Evolutionary conservation across 768 basidiomycete genomes (phyloP).

Genomic region (Podaxis sp.): DNA sequence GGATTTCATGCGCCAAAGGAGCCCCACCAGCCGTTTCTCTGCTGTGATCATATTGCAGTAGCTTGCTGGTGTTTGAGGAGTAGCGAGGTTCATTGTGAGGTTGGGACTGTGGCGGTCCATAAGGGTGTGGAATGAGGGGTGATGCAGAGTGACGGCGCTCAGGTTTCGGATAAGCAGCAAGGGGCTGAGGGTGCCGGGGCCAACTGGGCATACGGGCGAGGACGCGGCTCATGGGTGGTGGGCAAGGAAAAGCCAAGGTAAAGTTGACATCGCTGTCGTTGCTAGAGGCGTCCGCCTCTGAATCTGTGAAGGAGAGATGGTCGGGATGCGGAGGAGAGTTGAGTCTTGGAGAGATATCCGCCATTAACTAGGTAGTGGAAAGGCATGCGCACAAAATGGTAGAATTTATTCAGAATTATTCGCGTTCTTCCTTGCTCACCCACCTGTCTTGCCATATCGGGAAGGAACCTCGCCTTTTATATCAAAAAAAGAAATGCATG

Average conservation of each 20-base stretch:
- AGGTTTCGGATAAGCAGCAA: conserved; percentile 22
- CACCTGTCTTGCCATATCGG: conserved; percentile 7
- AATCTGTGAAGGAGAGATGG: conserved; percentile 1
- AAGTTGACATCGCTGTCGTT: conserved; percentile 10
- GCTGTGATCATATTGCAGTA: not conserved
- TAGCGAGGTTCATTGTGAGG: not conserved
- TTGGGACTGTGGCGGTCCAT: conserved; percentile 21
- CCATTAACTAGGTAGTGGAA: conserved; percentile 8
- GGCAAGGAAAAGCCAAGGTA: conserved; percentile 40
- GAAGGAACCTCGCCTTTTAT: conserved; percentile 18
- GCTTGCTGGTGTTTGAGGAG: not conserved
- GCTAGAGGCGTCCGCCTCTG: not conserved
- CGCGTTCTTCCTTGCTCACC: not conserved
- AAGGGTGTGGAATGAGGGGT: conserved; percentile 2
- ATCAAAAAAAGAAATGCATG: conserved; percentile 14
- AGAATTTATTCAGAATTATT: not conserved
- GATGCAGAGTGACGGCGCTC: conserved; percentile 21
- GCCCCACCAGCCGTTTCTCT: not conserved
- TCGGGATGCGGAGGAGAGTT: not conserved
- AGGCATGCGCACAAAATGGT: not conserved
- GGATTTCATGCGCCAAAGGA: not conserved
- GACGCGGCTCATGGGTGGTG: conserved; percentile 40
- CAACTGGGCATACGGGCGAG: conserved; percentile 45
- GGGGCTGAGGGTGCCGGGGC: conserved; percentile 27
- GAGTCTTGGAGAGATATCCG: not conserved